Evolutionary conservation across 2,329 filamentous ascomycete species (phyloP).

Genomic region (Lecanicillium sp.): DNA sequence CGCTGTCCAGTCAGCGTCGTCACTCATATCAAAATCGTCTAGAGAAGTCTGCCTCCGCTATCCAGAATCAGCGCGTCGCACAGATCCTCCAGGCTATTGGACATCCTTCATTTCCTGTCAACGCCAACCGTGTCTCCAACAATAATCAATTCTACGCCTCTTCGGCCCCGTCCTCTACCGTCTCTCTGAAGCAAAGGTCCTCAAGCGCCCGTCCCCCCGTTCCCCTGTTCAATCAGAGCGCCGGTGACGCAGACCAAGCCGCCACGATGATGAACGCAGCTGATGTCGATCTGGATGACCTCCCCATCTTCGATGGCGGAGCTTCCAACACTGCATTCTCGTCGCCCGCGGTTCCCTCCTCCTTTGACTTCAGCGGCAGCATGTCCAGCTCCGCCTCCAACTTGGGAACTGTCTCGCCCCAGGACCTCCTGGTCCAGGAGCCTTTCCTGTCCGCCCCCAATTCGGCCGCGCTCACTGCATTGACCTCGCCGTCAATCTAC

Average conservation of each 20-base stretch:
- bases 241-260: slow-evolving; percentile 43
- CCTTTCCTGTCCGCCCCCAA: slow-evolving; percentile 70
- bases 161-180: slow-evolving; percentile 56
- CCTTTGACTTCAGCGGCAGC: slow-evolving; percentile 45
- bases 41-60: slow-evolving; percentile 31
- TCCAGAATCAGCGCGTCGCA: slow-evolving; percentile 54
- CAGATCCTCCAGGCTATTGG: slow-evolving; percentile 55
- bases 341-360: slow-evolving; percentile 44
- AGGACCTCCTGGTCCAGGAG: slow-evolving; percentile 69
- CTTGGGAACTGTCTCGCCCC: slow-evolving; percentile 72
- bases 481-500: slow-evolving; percentile 78
- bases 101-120: slow-evolving; percentile 48
- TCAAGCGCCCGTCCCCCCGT: slow-evolving; percentile 59
- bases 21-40: slow-evolving; percentile 42
- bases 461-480: slow-evolving; percentile 72
- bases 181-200: slow-evolving; percentile 50
- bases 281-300: slow-evolving; percentile 54
- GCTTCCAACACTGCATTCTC: slow-evolving; percentile 43
- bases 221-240: slow-evolving; percentile 61
- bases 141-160: slow-evolving; percentile 61
- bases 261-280: slow-evolving; percentile 41
- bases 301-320: slow-evolving; percentile 50
- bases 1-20: slow-evolving; percentile 37
- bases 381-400: slow-evolving; percentile 46
- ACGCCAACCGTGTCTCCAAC: slow-evolving; percentile 53